Percentiles rank a stretch among this genome's conserved stretches.
Conservation (phyloP, 305 asterid genomes). For the Fraxinus nigra region DNA sequence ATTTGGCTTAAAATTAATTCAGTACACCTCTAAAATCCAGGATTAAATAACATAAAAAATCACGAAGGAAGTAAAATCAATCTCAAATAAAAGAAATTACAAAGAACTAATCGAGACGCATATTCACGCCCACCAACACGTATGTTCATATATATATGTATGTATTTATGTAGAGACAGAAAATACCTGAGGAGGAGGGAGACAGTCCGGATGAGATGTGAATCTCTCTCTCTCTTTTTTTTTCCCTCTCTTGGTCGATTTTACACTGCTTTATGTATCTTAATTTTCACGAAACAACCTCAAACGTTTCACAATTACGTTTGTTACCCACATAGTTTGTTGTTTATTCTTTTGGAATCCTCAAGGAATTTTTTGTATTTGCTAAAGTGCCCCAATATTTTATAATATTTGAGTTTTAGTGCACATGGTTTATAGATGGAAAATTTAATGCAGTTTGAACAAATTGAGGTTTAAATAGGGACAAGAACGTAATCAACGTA, state of each 20-base stretch:
- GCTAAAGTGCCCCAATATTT: not conserved
- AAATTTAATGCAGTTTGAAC: not conserved
- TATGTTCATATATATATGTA: not conserved
- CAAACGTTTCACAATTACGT: not conserved
- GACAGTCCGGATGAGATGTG: slow-evolving; percentile 27
- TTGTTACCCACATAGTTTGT: not conserved
- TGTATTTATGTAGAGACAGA: slow-evolving; percentile 2
- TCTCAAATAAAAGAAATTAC: slow-evolving; percentile 7
- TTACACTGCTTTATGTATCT: not conserved
- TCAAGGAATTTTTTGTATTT: not conserved
- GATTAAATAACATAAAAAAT: not conserved
- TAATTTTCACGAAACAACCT: not conserved
- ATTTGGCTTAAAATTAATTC: not conserved
- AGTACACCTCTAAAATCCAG: not conserved
- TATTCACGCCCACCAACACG: not conserved
- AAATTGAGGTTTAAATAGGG: not conserved
- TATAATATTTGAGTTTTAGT: not conserved
- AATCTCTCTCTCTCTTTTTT: slow-evolving; percentile 22
- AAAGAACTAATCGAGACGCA: not conserved
- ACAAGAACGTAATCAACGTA: not conserved
- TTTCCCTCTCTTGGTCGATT: not conserved
- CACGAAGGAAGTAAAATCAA: slow-evolving; percentile 17
- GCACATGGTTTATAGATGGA: not conserved
- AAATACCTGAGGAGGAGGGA: slow-evolving; percentile 20
- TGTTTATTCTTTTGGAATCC: not conserved